Base-by-base conservation (phyloP, 495 filamentous ascomycete species). In the Hyaloscypha hepaticicola region DNA sequence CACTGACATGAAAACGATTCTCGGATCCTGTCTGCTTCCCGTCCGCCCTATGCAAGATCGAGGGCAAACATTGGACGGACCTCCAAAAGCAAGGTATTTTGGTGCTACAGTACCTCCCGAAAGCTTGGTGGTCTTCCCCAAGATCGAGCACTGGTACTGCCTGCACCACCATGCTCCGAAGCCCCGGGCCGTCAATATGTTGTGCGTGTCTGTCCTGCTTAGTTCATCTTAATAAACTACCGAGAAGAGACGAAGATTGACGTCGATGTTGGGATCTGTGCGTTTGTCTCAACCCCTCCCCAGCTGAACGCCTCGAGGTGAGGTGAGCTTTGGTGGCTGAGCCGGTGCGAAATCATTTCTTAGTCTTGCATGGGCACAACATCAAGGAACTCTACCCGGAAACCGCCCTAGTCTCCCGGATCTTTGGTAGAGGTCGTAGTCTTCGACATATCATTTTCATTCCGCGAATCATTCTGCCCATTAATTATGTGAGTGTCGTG, bases 1-100 rank as follows among this genome's bases (percentile, higher is more conserved):
- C 58, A 60, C 45, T 28, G 58, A 50, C 34, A 5, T 51, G 58
- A 41, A 60, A 41, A 60, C 58, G 58, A 60, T 60, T 60, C 58
- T 38, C 58, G 38, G 38, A 45, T 45, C 38, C 38, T 3, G 38
- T 45, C 4, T 16, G 19, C 9, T 1, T 27, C 50, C 50, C 50
- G 3, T 25, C 8, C 50, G 50, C 25, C 50, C 50, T 53, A 27
- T 12, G 50, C 50, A 21, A 25, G 25, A 53, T 53, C 50, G 50
- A 53, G 25, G 21, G 31, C 29, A 38, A 58, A 41, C 56, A 38
- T 38, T 38, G 29, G 21, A 38, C 56, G 3, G 22, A 24, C 6
- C 24, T 21, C 16, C 24, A 29, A 24, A 53, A 53, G 50, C 50
- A 53, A 24, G n/a, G 2, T 8, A 45, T 45, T 45, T 19, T n/a